Evolutionary conservation across 2,329 filamentous ascomycete species (phyloP), one percentile per base, ranked within the genome.

Genomic region (Myriosclerotinia duriaeana): DNA sequence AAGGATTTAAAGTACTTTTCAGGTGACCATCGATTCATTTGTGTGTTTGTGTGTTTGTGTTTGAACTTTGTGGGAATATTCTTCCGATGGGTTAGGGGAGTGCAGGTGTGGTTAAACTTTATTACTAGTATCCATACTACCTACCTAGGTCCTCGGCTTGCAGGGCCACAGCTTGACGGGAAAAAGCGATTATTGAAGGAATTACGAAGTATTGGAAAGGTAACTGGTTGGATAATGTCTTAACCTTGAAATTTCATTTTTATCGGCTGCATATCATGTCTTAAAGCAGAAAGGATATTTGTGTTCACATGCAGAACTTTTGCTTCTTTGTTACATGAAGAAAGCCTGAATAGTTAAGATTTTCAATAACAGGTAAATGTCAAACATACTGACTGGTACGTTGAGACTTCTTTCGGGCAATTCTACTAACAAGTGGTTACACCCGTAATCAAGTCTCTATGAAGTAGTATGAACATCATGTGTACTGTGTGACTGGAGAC

Each of bases 211-310:
- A 34, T 34, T 34, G 30, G 55, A 46, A 17, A n/a, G n/a, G n/a
- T n/a, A n/a, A n/a, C n/a, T 59, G 55, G 55, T 46, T 48, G 56
- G 56, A 48, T 60, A 60, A 60, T 48, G n/a, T 46, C 20, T 46
- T 36, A 64, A 64, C 61, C 61, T 58, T 64, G 62, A 58, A 55
- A 64, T 36, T n/a, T 48, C n/a, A 64, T 15, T 64, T 64, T 64
- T 46, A 58, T 64, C 62, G 50, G 62, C 62, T 64, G 62, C 40
- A 55, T 46, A 7, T 48, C 0, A 22, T 38, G 42, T 50, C 53
- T 56, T 26, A 17, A 48, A 64, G 40, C 7, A 44, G 48, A 17
- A 54, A 17, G 46, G n/a, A 50, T 50, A 22, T 46, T 46, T 36
- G 40, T 36, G 26, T 48, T 36, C 42, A 22, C 17, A 20, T 7